Percentiles rank a stretch among this genome's conserved stretches.
These are phyloP conservation scores for Phyllachora maydis DNA, from an alignment of 2,329 filamentous ascomycete genomes.

Conservation along the genomic window DNA sequence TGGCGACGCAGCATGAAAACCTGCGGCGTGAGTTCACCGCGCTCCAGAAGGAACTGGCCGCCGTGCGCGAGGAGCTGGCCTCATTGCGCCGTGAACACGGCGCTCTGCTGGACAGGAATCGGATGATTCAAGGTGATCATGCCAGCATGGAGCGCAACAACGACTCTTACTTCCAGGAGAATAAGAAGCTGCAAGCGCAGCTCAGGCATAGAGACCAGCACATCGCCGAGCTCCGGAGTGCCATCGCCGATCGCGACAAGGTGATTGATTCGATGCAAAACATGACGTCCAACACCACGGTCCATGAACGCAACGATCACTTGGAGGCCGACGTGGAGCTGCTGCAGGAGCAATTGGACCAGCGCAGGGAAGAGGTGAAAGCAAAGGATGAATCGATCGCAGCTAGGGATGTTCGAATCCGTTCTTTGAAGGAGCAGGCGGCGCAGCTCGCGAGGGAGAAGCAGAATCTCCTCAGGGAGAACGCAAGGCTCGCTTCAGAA, in stretches of 20 bases:
- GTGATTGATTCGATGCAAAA: conserved; percentile 9
- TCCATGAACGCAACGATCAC: conserved; percentile 8
- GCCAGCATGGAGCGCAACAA: conserved; percentile 30
- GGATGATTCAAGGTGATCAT: conserved; percentile 25
- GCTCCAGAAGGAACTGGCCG: conserved; percentile 19
- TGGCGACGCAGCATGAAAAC: conserved; percentile 11
- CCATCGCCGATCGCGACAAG: conserved; percentile 8
- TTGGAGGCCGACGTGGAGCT: conserved; percentile 8
- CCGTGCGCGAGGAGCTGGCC: conserved; percentile 25
- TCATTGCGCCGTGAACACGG: conserved; percentile 14
- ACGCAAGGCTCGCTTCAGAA: conserved; percentile 23
- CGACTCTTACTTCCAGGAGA: conserved; percentile 31
- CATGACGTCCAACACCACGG: conserved; percentile 7
- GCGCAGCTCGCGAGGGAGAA: too few relatives aligned
- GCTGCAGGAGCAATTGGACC: conserved; percentile 6
- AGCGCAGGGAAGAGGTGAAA: too few relatives aligned
- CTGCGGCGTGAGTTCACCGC: conserved; percentile 16
- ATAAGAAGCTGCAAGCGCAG: conserved; percentile 18
- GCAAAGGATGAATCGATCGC: too few relatives aligned
- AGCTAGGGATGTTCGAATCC: too few relatives aligned
- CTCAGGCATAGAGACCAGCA: conserved; percentile 8
- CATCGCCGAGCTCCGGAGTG: conserved; percentile 9
- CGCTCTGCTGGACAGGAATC: conserved; percentile 19
- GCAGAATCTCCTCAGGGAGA: conserved; percentile 16
- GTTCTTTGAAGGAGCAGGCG: too few relatives aligned